These are phyloP conservation scores for Oehlia diaphana DNA, from an alignment of 192 early-diverging fungal genomes.

Conservation along the genomic window DNA sequence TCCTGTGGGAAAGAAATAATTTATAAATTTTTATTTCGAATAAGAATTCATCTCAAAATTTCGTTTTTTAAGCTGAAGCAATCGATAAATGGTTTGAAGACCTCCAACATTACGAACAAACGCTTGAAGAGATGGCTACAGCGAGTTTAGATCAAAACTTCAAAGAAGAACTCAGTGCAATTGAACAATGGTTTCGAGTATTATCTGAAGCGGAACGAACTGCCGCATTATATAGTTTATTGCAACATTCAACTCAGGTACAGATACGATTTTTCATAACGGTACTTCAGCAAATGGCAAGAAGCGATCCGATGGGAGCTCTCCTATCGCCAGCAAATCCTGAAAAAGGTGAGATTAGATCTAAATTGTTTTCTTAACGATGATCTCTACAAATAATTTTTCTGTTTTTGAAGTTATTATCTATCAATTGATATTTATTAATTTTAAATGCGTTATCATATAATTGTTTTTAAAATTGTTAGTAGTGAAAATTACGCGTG, in stretches of 20 bases:
- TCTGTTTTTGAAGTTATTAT: neutral
- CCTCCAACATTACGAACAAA: slow-evolving; percentile 86
- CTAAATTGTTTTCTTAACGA: neutral
- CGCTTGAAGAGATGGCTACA: slow-evolving; percentile 87
- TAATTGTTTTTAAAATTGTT: too few species aligned
- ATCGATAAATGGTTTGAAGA: slow-evolving; percentile 93
- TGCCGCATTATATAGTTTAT: slow-evolving; percentile 86
- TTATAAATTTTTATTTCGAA: neutral
- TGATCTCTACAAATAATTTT: neutral
- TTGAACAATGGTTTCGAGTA: slow-evolving; percentile 94
- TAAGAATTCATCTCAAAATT: neutral
- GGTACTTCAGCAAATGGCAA: slow-evolving; percentile 90
- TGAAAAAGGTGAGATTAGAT: slow-evolving; percentile 47
- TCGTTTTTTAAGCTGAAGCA: slow-evolving; percentile 50
- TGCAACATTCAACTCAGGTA: slow-evolving; percentile 87
- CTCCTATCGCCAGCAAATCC: slow-evolving; percentile 52
- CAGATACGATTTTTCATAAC: slow-evolving; percentile 95
- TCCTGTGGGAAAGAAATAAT: neutral
- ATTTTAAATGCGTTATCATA: too few species aligned
- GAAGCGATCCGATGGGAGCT: slow-evolving; percentile 71
- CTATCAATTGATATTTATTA: neutral
- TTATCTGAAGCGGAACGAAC: slow-evolving; percentile 89
- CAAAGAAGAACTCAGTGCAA: slow-evolving; percentile 86
- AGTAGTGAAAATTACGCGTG: neutral
- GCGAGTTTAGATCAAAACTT: slow-evolving; percentile 80